Evolutionary conservation across 1,284 basidiomycete genomes (phyloP).

Genomic region (Pseudozyma sp.): DNA sequence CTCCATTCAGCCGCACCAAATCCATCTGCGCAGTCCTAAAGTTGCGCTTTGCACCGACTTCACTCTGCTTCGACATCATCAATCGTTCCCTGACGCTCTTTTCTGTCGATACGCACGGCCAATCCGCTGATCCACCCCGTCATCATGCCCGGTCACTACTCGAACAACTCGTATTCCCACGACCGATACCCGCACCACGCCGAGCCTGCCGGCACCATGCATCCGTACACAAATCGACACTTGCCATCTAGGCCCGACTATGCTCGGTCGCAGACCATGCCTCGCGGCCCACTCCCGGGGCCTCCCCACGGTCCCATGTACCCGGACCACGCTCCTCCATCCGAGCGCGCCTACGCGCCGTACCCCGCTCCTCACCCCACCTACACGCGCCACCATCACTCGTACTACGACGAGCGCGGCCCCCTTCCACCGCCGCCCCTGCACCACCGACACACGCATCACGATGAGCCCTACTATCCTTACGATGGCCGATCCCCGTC

Average conservation of each 20-base stretch:
- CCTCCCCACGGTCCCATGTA: slow-evolving; percentile 44
- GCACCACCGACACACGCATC: slow-evolving; percentile 30
- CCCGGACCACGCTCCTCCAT: slow-evolving; percentile 20
- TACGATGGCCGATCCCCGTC: slow-evolving; percentile 26
- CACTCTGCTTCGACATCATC: background rate
- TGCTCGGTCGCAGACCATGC: slow-evolving; percentile 38
- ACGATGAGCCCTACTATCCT: slow-evolving; percentile 27
- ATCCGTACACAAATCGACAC: slow-evolving; percentile 20
- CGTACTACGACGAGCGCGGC: slow-evolving; percentile 48
- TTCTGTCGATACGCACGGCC: background rate
- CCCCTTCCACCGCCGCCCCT: slow-evolving; percentile 42
- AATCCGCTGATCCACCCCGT: background rate
- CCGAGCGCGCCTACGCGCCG: slow-evolving; percentile 30
- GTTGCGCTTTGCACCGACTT: background rate
- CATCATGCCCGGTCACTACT: slow-evolving; percentile 27
- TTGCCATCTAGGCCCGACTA: slow-evolving; percentile 31
- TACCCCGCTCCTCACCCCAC: slow-evolving; percentile 31
- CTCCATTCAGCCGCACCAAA: slow-evolving; percentile 42
- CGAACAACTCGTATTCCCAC: slow-evolving; percentile 20
- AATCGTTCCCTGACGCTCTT: too few species aligned
- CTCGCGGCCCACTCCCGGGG: slow-evolving; percentile 27
- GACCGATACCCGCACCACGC: slow-evolving; percentile 27
- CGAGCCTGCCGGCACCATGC: slow-evolving; percentile 23
- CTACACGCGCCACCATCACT: slow-evolving; percentile 41
- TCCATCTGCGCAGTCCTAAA: too few species aligned